These are phyloP conservation scores for Fusarium citri DNA, from an alignment of 2,329 filamentous ascomycete genomes.

Conservation along the genomic window DNA sequence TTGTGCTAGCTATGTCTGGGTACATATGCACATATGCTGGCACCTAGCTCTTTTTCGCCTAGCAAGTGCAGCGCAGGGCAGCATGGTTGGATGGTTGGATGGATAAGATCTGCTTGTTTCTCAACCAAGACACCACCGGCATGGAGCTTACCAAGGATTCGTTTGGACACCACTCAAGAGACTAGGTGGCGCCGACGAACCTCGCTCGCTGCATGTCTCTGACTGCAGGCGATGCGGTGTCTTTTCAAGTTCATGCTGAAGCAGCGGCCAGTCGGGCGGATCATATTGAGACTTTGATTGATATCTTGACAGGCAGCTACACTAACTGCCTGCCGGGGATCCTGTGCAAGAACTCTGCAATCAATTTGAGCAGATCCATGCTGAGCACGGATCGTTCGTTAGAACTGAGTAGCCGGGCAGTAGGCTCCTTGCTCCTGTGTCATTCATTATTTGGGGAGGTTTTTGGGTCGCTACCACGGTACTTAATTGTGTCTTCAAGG, in stretches of 20 bases:
- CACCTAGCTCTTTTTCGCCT: not conserved
- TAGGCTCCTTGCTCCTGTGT: not conserved
- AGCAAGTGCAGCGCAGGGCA: not conserved
- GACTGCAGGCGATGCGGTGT: not conserved
- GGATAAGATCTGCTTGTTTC: not conserved
- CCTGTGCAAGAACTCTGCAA: slow-evolving; percentile 13
- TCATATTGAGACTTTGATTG: slow-evolving; percentile 9
- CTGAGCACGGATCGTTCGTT: not conserved
- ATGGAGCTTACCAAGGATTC: slow-evolving; percentile 19
- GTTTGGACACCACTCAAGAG: not conserved
- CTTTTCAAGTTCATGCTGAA: slow-evolving; percentile 9
- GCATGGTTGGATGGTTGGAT: not conserved
- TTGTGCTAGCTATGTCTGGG: not conserved
- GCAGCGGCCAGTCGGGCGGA: not conserved
- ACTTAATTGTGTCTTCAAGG: not conserved
- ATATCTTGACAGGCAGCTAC: slow-evolving; percentile 9
- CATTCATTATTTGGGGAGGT: slow-evolving; percentile 4
- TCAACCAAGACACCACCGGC: slow-evolving; percentile 17
- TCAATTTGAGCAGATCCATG: not conserved
- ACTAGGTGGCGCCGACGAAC: slow-evolving; percentile 4
- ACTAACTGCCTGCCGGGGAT: slow-evolving; percentile 9
- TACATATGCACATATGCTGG: not conserved
- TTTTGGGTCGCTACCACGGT: not conserved
- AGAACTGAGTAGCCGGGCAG: not conserved
- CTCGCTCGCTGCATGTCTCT: slow-evolving; percentile 26